Evolutionary conservation across 192 early-diverging fungal species (phyloP).

Genomic region (Coemansia sp.): DNA sequence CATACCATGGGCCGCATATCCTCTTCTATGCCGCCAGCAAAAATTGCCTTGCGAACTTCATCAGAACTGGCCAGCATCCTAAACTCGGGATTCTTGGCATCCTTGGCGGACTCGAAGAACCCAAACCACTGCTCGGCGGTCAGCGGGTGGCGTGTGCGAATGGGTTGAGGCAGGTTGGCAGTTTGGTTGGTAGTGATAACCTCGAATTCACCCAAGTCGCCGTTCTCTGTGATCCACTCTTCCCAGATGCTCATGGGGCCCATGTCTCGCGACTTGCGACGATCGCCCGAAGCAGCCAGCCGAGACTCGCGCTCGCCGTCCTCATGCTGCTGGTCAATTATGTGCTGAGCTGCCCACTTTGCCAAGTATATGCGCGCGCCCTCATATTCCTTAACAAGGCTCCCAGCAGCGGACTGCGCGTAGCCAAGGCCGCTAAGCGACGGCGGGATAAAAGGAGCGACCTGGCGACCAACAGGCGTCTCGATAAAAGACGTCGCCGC

Average conservation of each 20-base stretch:
- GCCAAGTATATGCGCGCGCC: slow-evolving; percentile 74
- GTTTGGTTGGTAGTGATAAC: slow-evolving; percentile 37
- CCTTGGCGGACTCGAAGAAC: slow-evolving; percentile 58
- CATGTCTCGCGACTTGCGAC: slow-evolving; percentile 4
- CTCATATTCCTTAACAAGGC: slow-evolving; percentile 74
- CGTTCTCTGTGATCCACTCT: slow-evolving; percentile 48
- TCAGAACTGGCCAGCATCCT: slow-evolving; percentile 52
- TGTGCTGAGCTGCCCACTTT: slow-evolving; percentile 70
- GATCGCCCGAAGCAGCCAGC: slow-evolving; percentile 5
- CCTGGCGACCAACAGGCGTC: slow-evolving; percentile 50
- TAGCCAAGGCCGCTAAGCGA: slow-evolving; percentile 56
- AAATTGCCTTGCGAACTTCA: slow-evolving; percentile 60
- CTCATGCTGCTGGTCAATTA: slow-evolving; percentile 53
- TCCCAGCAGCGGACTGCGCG: slow-evolving; percentile 57
- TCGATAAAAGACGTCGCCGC: slow-evolving; percentile 58
- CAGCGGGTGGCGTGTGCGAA: slow-evolving; percentile 54
- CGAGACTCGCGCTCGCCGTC: slow-evolving; percentile 45
- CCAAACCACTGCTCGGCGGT: slow-evolving; percentile 68
- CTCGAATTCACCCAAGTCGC: slow-evolving; percentile 47
- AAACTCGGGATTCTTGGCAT: slow-evolving; percentile 25
- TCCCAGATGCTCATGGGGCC: slow-evolving; percentile 49
- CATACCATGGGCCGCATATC: slow-evolving; percentile 81
- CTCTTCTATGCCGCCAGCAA: slow-evolving; percentile 76
- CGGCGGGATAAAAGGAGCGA: slow-evolving; percentile 51
- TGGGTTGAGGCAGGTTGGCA: slow-evolving; percentile 35